Conservation (phyloP, 2,329 filamentous ascomycete genomes). For the Fusarium napiforme region DNA sequence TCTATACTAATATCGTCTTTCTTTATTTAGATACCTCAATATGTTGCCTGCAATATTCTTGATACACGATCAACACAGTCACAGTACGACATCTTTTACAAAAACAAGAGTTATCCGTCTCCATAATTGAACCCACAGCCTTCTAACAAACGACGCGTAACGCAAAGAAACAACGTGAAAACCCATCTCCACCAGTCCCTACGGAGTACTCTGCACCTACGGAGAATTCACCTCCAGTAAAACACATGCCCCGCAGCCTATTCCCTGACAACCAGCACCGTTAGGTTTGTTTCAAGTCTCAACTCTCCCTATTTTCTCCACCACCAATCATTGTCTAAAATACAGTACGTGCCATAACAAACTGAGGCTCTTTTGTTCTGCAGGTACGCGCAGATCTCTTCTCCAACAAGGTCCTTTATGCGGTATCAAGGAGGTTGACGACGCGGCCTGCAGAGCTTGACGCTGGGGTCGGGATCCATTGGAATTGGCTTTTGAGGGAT, state of each 20-base stretch:
- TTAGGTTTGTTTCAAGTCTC: conserved; percentile 23
- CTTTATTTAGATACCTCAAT: background rate
- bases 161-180: background rate
- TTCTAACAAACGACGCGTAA: conserved; percentile 29
- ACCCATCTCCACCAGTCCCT: background rate
- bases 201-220: no score
- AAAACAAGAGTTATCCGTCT: background rate
- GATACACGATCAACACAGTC: background rate
- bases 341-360: background rate
- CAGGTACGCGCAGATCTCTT: conserved; percentile 16
- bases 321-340: background rate
- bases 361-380: conserved; percentile 6
- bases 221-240: conserved; percentile 9
- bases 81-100: background rate
- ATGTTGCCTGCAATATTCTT: background rate
- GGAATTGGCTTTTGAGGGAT: background rate
- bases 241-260: conserved; percentile 11
- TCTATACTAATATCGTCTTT: background rate
- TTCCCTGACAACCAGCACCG: conserved; percentile 12
- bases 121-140: conserved; percentile 21
- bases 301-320: conserved; percentile 17
- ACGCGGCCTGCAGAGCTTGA: conserved; percentile 8
- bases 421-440: conserved; percentile 10
- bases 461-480: conserved; percentile 20
- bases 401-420: background rate